A percentile compares a stretch with the other conserved stretches of the same genome.
phyloP scores from a whole-genome alignment of 345 rosid species.

The Populus nigra region DNA sequence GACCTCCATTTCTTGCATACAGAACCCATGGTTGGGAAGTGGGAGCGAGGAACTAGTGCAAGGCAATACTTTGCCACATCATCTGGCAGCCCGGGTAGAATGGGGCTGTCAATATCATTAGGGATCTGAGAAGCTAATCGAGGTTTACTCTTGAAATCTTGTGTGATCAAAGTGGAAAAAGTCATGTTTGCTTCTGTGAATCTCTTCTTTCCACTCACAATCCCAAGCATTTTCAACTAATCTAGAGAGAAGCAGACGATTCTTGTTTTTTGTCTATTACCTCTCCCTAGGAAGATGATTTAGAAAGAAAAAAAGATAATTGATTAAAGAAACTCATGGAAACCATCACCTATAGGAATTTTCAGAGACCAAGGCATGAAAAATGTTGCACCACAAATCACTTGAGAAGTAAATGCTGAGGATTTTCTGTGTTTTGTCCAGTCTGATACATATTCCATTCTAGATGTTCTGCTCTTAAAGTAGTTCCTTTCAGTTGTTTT shows the following conservation, averaged over 20 bases:
- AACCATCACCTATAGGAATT: conserved; percentile 86
- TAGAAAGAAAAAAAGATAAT: conserved; percentile 14
- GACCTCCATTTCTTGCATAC: conserved; percentile 87
- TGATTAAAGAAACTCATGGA: conserved; percentile 66
- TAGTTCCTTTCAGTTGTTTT: conserved; percentile 21
- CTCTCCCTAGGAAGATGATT: conserved; percentile 30
- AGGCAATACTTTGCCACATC: conserved; percentile 83
- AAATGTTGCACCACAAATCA: conserved; percentile 61
- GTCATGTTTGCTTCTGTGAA: conserved; percentile 20
- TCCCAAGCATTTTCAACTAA: conserved; percentile 43
- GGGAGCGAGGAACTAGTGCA: conserved; percentile 72
- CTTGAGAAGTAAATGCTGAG: conserved; percentile 46
- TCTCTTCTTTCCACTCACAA: conserved; percentile 48
- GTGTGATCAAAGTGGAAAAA: conserved; percentile 25
- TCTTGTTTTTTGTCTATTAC: conserved; percentile 13
- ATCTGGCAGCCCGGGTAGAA: conserved; percentile 85
- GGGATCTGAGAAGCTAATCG: conserved; percentile 33
- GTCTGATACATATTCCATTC: conserved; percentile 63
- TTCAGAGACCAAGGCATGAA: conserved; percentile 79
- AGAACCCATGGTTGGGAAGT: conserved; percentile 67
- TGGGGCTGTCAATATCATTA: conserved; percentile 33
- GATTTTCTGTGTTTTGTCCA: conserved; percentile 50
- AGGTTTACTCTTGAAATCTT: conserved; percentile 38
- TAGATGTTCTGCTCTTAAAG: conserved; percentile 38
- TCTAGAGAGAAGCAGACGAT: conserved; percentile 21